These are phyloP conservation scores for Boletus reticulatus DNA, from an alignment of 768 basidiomycete genomes.

Conservation along the genomic window DNA sequence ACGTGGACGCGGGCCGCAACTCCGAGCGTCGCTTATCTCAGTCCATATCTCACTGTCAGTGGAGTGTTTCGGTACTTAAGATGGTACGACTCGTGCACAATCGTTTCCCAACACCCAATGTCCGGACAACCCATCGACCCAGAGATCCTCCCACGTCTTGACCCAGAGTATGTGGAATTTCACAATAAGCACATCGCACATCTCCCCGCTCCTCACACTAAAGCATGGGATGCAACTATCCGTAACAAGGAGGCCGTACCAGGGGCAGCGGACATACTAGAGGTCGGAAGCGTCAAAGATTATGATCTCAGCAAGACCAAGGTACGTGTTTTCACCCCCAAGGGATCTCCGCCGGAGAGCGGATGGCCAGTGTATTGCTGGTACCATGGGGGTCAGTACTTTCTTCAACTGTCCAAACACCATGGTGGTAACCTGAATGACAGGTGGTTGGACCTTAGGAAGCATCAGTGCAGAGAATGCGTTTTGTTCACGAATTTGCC, in stretches of 20 bases:
- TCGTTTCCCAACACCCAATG: constrained; percentile 15
- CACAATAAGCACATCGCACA: constrained; percentile 51
- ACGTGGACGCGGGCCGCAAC: constrained; percentile 3
- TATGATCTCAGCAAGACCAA: constrained; percentile 49
- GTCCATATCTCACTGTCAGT: not conserved
- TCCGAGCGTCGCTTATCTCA: constrained; percentile 1
- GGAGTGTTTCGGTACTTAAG: constrained; percentile 7
- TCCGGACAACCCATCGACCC: constrained; percentile 55
- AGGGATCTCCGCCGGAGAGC: constrained; percentile 40
- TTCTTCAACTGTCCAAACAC: not conserved
- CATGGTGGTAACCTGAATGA: not conserved
- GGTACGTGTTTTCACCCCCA: constrained; percentile 64
- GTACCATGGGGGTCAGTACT: constrained; percentile 64
- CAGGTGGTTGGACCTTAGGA: constrained; percentile 79
- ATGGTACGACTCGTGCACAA: not conserved
- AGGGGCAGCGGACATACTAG: constrained; percentile 53
- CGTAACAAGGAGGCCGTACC: constrained; percentile 53
- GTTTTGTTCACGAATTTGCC: constrained; percentile 42
- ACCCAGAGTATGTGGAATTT: constrained; percentile 65
- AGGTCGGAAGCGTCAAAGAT: constrained; percentile 55
- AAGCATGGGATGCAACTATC: constrained; percentile 60
- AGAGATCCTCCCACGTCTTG: constrained; percentile 53
- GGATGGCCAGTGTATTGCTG: constrained; percentile 76
- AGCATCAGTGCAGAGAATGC: constrained; percentile 58
- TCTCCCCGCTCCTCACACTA: constrained; percentile 48